Evolutionary conservation across 2,329 filamentous ascomycete genomes (phyloP).

Genomic region (Hypoxylon rubiginosum): DNA sequence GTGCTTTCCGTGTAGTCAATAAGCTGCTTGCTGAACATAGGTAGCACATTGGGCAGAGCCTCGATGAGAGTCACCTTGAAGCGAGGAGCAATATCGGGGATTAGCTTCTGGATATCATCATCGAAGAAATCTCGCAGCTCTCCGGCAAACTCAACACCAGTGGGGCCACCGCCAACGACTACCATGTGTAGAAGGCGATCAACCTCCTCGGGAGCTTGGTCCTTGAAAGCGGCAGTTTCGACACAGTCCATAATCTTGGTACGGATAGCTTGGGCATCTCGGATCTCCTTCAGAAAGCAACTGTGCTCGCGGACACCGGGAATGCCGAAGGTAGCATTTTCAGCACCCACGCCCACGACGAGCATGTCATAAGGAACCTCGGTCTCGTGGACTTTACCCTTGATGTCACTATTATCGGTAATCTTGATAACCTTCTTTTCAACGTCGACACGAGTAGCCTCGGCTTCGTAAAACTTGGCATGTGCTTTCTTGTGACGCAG

Average conservation of each 20-base stretch:
- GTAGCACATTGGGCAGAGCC: constrained; percentile 94
- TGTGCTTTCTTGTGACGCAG: constrained; percentile 92
- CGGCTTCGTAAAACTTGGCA: constrained; percentile 98
- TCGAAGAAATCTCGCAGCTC: constrained; percentile 99
- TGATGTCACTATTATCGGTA: constrained; percentile 92
- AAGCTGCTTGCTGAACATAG: constrained; percentile 98
- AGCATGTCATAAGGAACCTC: constrained; percentile 99
- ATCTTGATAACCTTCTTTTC: constrained; percentile 90
- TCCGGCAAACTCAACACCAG: constrained; percentile 97
- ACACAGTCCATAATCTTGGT: constrained; percentile 99
- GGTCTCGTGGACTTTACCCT: constrained; percentile 83
- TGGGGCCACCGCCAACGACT: constrained; percentile 91
- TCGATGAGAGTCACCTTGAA: constrained; percentile 99
- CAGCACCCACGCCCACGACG: constrained; percentile 94
- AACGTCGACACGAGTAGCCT: constrained; percentile 94
- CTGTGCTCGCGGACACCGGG: constrained; percentile 94
- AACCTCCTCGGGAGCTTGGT: constrained; percentile 87
- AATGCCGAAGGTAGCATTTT: constrained; percentile 99
- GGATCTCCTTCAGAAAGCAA: constrained; percentile 98
- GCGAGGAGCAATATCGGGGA: constrained; percentile 93
- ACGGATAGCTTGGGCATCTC: constrained; percentile 94
- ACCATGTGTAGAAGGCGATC: constrained; percentile 98
- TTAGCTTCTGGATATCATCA: constrained; percentile 96
- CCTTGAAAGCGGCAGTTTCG: constrained; percentile 98
- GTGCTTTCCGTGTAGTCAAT: constrained; percentile 99